phyloP scores from a whole-genome alignment of 2,329 filamentous ascomycete species.

The Venturia effusa region DNA sequence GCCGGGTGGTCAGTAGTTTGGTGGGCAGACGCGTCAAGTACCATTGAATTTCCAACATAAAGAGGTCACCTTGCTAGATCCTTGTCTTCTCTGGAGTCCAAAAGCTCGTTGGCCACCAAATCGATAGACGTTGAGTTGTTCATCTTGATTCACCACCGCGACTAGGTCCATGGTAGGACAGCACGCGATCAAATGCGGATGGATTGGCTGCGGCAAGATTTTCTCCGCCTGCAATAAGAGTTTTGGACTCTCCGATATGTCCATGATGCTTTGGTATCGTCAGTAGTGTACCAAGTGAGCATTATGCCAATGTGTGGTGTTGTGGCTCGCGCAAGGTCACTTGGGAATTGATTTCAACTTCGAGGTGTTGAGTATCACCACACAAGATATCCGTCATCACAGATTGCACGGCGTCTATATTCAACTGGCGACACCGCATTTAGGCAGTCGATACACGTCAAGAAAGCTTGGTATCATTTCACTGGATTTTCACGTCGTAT shows the following conservation, averaged over 20 bases:
- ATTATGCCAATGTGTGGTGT: neutral
- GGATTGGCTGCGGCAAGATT: slow-evolving; percentile 25
- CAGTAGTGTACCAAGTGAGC: neutral
- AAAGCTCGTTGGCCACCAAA: slow-evolving; percentile 64
- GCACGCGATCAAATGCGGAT: slow-evolving; percentile 47
- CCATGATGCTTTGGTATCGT: neutral
- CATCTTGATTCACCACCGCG: slow-evolving; percentile 58
- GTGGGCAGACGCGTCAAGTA: slow-evolving; percentile 10
- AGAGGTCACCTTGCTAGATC: slow-evolving; percentile 23
- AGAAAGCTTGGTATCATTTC: no score
- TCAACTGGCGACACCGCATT: no score
- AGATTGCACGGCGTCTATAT: no score
- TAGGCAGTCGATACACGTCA: no score
- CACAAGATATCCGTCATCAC: neutral
- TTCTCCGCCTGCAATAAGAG: slow-evolving; percentile 31
- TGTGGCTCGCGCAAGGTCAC: neutral
- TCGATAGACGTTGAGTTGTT: slow-evolving; percentile 64
- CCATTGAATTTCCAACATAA: slow-evolving; percentile 38
- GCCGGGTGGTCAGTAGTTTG: neutral
- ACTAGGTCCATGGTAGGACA: slow-evolving; percentile 80
- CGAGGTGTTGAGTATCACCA: neutral
- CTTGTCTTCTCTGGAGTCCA: slow-evolving; percentile 33
- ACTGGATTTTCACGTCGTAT: no score
- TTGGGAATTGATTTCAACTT: neutral
- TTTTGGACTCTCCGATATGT: neutral